Evolutionary conservation across 2,329 filamentous ascomycete genomes (phyloP).

Genomic region (Colletotrichum sp.): DNA sequence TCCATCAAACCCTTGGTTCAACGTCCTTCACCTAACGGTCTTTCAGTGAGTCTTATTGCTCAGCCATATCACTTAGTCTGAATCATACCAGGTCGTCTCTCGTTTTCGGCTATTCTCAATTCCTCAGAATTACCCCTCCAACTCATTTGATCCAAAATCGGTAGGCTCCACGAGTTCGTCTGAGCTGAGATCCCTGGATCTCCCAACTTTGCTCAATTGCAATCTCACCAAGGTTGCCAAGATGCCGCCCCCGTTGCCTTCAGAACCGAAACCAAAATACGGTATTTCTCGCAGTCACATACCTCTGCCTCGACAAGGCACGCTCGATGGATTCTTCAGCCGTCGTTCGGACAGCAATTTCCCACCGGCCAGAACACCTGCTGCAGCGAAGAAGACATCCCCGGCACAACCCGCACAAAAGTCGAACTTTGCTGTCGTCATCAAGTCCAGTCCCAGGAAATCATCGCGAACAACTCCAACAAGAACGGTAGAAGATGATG

Average conservation of each 20-base stretch:
- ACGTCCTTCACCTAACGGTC: not conserved
- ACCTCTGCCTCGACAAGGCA: conserved; percentile 1
- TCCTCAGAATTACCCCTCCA: not conserved
- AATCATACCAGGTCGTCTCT: not conserved
- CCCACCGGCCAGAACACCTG: not conserved
- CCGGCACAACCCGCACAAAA: conserved; percentile 1
- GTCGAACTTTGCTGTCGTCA: conserved; percentile 14
- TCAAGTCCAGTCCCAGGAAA: conserved; percentile 4
- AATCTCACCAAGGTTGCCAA: not conserved
- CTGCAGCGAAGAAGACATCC: not conserved
- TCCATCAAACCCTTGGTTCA: not conserved
- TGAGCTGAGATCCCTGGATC: not conserved
- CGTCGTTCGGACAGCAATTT: not conserved
- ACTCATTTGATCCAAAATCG: not conserved
- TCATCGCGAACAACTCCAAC: not conserved
- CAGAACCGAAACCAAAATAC: not conserved
- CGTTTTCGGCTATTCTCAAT: not conserved
- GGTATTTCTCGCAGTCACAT: not conserved
- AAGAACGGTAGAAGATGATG: conserved; percentile 15
- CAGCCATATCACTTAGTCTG: too few relatives aligned
- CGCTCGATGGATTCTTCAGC: conserved; percentile 1
- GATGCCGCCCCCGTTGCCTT: not conserved
- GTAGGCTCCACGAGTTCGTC: not conserved
- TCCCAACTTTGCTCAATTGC: not conserved
- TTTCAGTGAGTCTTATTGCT: not conserved